phyloP scores from a whole-genome alignment of 257 asterid genomes.

The Misopates orontium region DNA sequence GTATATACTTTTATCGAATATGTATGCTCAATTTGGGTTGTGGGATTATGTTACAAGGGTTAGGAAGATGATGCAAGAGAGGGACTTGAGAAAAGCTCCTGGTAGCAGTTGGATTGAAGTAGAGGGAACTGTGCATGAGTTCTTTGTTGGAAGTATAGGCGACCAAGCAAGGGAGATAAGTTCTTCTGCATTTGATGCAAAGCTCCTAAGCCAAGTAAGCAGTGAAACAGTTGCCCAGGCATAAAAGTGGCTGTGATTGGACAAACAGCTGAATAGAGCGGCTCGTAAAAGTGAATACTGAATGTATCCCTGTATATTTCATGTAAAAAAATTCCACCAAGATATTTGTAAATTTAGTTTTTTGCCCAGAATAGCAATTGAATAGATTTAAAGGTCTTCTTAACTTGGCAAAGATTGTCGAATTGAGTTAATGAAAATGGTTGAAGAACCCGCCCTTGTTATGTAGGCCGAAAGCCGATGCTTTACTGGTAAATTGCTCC shows the following conservation, averaged over 20 bases:
- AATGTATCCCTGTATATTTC: conserved; percentile 19
- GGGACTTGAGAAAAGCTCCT: conserved; percentile 57
- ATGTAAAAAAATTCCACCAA: conserved; percentile 20
- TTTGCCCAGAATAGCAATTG: no score
- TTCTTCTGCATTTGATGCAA: conserved; percentile 29
- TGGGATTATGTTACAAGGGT: conserved; percentile 68
- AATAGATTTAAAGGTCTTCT: no score
- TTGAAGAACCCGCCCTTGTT: no score
- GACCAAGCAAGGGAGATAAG: conserved; percentile 41
- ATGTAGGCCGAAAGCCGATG: no score
- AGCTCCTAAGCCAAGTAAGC: conserved; percentile 15
- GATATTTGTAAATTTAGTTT: conserved; percentile 35
- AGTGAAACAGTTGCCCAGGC: conserved; percentile 13
- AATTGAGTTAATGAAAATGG: no score
- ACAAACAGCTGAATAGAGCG: background rate
- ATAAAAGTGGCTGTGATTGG: background rate
- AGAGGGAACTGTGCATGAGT: conserved; percentile 74
- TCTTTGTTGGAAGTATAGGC: conserved; percentile 61
- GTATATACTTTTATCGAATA: conserved; percentile 66
- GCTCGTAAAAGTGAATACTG: conserved; percentile 5
- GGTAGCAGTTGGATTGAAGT: conserved; percentile 88
- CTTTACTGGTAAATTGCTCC: no score
- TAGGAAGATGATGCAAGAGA: conserved; percentile 63
- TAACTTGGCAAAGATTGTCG: no score
- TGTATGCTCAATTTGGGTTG: conserved; percentile 67